Evolutionary conservation across 495 filamentous ascomycete genomes (phyloP).

Genomic region (Penicillium cataractarum): DNA sequence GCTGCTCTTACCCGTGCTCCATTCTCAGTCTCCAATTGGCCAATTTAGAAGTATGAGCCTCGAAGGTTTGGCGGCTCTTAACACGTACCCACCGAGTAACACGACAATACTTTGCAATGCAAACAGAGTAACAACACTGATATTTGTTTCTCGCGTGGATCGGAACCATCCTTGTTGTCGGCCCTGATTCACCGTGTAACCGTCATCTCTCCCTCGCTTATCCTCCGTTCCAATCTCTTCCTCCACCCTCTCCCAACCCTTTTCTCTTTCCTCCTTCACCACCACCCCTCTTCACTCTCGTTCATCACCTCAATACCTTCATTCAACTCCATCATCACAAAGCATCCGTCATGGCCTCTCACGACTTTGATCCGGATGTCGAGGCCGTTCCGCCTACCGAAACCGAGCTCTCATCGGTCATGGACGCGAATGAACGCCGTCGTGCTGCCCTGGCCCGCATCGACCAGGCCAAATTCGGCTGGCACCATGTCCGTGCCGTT

Average conservation of each 20-base stretch:
- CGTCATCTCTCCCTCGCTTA: background rate
- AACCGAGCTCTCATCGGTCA: slow-evolving; percentile 55
- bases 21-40: background rate
- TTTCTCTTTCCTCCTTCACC: background rate
- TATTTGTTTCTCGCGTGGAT: background rate
- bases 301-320: background rate
- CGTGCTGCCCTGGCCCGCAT: background rate
- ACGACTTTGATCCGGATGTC: background rate
- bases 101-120: background rate
- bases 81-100: background rate
- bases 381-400: background rate
- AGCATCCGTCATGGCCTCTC: background rate
- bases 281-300: background rate
- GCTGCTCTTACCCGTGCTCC: background rate
- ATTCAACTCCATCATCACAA: background rate
- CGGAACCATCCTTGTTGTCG: background rate
- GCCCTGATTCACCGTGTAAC: background rate
- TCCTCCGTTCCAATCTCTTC: slow-evolving; percentile 3
- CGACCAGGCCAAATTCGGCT: slow-evolving; percentile 60
- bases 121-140: background rate
- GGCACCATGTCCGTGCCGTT: slow-evolving; percentile 75
- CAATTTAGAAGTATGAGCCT: slow-evolving; percentile 1
- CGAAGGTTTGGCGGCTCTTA: slow-evolving; percentile 8
- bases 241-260: background rate
- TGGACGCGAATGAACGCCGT: slow-evolving; percentile 58